Base-by-base conservation (phyloP, 176 grass and related monocot genomes). In the Triticum turgidum region DNA sequence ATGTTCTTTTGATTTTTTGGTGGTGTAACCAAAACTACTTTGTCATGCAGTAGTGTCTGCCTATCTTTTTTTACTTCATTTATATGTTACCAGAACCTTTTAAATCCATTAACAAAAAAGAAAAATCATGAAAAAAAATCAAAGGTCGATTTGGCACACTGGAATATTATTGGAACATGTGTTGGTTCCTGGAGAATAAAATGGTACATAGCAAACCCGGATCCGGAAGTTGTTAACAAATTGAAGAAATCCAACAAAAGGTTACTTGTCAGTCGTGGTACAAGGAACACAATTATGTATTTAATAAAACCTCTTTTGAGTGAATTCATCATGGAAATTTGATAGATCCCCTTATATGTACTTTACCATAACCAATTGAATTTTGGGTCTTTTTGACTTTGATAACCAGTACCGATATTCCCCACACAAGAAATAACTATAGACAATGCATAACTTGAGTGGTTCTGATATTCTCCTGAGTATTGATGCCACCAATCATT, bases 401-500 rank as follows among this genome's bases (percentile, higher is more conserved):
- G 6, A 18, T 82, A 58, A 82, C 70, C 14, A 32, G 11, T 33
- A 76, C 32, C 51, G 3, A 21, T 59, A 59, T 3, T 9, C 18
- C 18, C 52, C 54, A 18, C 54, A 58, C 17, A 58, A 6, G 2
- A 58, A 58, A 17, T 52, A 52, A 52, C 49, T 52, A 52, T 52
- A 21, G 20, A 58, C 35, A 10, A 59, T 56, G 44, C 5, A 64
- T 18, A 73, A 25, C n/a, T 38, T 73, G 27, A n/a, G 65, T 72
- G 74, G 76, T 54, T 84, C 65, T 37, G 39, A 38, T 81, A n/a
- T 76, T 69, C 47, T 49, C 1, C 47, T 15, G 4, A 47, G 13
- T 77, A 51, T 76, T 32, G 35, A 62, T 52, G 14, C 30, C 32
- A 76, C 34, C 64, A 71, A 64, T 78, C 84, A 82, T 78, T 52